Evolutionary conservation across 768 basidiomycete species (phyloP), one percentile per base, ranked within the genome.

Genomic region (Mycena amicta): DNA sequence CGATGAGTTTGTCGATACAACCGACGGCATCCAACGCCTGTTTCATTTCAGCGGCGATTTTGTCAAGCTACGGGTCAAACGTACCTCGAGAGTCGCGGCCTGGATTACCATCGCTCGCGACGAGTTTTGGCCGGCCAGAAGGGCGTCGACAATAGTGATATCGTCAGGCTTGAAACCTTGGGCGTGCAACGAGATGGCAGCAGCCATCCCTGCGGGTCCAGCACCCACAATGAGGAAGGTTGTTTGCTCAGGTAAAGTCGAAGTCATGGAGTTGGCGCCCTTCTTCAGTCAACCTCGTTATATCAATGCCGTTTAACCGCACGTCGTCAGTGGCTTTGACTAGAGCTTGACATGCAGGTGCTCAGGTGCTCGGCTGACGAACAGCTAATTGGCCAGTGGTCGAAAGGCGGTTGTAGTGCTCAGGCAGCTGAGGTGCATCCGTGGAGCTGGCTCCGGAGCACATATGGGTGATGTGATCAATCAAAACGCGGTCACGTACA

Each of bases 51-150:
- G 47, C 22, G 51, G 12, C 25, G 29, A 27, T 26, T 8, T 5
- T 53, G 1, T 13, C 43, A 37, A 3, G 40, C 20, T 27, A 15
- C 23, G 22, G 33, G n/a, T 16, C 16, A 27, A 12, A 52, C 71
- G 25, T 55, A 75, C 80, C 66, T 82, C 81, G n/a, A 82, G 67
- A 6, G 81, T 80, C 43, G 74, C 74, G 11, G 81, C 74, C 55
- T 83, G 81, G 25, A 81, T 58, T 11, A 73, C 67, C 3, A 75
- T 49, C 0, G 81, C 79, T 18, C 81, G 77, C 6, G 81, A 80
- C 20, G 59, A 61, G 49, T 73, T 74, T 41, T 72, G 60, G 2
- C 74, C 75, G n/a, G 71, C 53, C 0, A 52, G 26, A 4, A 70
- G 23, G 15, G 73, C 71, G 43, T 82, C 80, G 1, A 81, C 77